Percentiles rank a stretch among this genome's conserved stretches.
These are phyloP conservation scores for Spinellus fusiger DNA, from an alignment of 192 early-diverging fungal genomes.

Conservation along the genomic window DNA sequence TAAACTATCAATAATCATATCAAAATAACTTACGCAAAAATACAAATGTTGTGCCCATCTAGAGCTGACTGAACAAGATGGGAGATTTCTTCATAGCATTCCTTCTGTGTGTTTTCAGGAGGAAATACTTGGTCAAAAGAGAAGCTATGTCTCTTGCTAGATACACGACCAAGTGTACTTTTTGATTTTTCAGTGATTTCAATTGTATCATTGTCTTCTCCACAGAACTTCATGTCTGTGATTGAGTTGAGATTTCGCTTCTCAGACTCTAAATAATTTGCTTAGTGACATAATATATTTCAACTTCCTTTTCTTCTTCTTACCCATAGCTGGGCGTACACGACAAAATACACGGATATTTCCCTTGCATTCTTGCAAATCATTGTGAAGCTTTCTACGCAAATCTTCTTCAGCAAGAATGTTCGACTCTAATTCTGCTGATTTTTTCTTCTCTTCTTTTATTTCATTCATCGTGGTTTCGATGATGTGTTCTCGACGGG, in stretches of 20 bases:
- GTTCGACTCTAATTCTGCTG: slow-evolving; percentile 9
- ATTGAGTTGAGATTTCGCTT: background rate
- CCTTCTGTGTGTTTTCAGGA: slow-evolving; percentile 57
- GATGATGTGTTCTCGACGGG: background rate
- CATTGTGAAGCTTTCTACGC: slow-evolving; percentile 85
- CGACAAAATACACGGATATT: slow-evolving; percentile 98
- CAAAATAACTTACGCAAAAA: slow-evolving; percentile 84
- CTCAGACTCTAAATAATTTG: background rate
- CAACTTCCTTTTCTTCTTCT: too few species aligned
- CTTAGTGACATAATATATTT: background rate
- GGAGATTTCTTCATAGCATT: slow-evolving; percentile 93
- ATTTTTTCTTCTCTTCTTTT: background rate
- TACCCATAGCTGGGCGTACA: slow-evolving; percentile 68
- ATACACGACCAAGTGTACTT: slow-evolving; percentile 19
- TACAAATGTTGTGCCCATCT: slow-evolving; percentile 96
- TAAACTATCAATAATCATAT: too few species aligned
- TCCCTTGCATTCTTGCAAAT: slow-evolving; percentile 90
- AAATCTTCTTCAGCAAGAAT: slow-evolving; percentile 70
- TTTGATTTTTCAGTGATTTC: slow-evolving; percentile 59
- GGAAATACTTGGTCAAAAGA: slow-evolving; percentile 84
- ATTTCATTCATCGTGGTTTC: background rate
- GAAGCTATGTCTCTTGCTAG: slow-evolving; percentile 64
- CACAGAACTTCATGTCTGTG: slow-evolving; percentile 41
- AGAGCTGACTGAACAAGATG: slow-evolving; percentile 93
- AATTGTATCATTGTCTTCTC: slow-evolving; percentile 62